phyloP scores from a whole-genome alignment of 768 basidiomycete species.

The Tylopilus intermedius region DNA sequence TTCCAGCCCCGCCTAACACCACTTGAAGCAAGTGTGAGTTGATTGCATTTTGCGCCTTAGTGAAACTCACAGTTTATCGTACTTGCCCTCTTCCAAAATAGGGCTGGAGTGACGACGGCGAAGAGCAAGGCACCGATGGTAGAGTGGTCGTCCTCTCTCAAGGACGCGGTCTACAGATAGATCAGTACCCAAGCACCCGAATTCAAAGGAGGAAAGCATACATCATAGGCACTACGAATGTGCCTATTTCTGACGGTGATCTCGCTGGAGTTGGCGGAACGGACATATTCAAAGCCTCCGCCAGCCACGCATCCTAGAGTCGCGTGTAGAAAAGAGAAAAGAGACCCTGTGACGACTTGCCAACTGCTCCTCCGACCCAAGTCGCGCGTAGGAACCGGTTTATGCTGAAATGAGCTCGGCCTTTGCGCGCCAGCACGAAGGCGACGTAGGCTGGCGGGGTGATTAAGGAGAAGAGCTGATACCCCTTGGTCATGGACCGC shows the following conservation, averaged over 20 bases:
- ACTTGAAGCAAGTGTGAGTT: slow-evolving; percentile 37
- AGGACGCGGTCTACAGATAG: slow-evolving; percentile 44
- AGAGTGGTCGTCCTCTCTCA: slow-evolving; percentile 69
- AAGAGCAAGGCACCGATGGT: slow-evolving; percentile 67
- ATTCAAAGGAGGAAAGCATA: slow-evolving; percentile 39
- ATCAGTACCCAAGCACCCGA: background rate
- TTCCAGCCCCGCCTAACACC: slow-evolving; percentile 64
- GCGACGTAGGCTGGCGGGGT: slow-evolving; percentile 57
- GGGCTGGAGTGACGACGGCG: slow-evolving; percentile 58
- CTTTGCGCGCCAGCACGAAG: slow-evolving; percentile 49
- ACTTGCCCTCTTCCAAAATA: slow-evolving; percentile 68
- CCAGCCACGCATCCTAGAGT: slow-evolving; percentile 37
- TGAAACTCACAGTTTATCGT: slow-evolving; percentile 50
- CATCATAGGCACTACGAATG: slow-evolving; percentile 54
- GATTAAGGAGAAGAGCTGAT: slow-evolving; percentile 60
- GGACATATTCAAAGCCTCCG: slow-evolving; percentile 56
- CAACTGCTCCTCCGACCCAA: slow-evolving; percentile 63
- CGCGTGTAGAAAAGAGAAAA: background rate
- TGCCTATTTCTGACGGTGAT: slow-evolving; percentile 47
- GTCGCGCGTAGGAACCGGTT: slow-evolving; percentile 67
- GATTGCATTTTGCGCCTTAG: background rate
- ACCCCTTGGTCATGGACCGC: slow-evolving; percentile 60
- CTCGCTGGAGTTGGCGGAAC: slow-evolving; percentile 50
- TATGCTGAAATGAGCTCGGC: slow-evolving; percentile 49
- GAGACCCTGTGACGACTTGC: slow-evolving; percentile 19